Conservation (phyloP, 179 eudicot genomes). For the Drosera spatulata region DNA sequence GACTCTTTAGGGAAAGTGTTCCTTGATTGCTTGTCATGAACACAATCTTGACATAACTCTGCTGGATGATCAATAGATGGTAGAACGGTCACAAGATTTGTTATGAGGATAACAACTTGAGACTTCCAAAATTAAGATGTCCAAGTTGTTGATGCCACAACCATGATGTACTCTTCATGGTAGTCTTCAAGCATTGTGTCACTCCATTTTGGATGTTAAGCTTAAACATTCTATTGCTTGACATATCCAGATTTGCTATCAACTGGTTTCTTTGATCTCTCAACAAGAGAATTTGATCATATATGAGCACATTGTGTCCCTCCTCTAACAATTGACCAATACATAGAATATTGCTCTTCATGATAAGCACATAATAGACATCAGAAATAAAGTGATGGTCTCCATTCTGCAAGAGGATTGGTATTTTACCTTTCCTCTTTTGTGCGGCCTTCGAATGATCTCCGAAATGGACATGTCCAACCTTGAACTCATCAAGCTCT, state of each 20-base stretch:
- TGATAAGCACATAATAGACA: neutral
- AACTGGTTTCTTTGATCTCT: neutral
- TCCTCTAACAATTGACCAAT: neutral
- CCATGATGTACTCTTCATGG: neutral
- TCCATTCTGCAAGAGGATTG: neutral
- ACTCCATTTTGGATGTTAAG: neutral
- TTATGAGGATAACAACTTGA: neutral
- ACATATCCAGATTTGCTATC: neutral
- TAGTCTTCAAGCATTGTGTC: neutral
- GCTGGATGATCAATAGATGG: neutral
- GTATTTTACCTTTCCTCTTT: neutral
- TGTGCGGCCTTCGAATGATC: neutral
- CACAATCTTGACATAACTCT: conserved; percentile 2
- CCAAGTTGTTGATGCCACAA: conserved; percentile 2
- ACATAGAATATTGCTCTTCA: conserved; percentile 4
- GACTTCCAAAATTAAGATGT: neutral
- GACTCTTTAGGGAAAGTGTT: neutral
- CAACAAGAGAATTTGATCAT: neutral
- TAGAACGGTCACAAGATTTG: conserved; percentile 1
- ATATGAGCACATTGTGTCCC: neutral
- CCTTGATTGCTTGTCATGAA: neutral
- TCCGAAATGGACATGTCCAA: neutral
- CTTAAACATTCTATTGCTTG: neutral
- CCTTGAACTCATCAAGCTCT: neutral
- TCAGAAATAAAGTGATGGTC: neutral